Evolutionary conservation across 2,329 filamentous ascomycete species (phyloP), one percentile per base, ranked within the genome.

Genomic region (Fusarium sp.): DNA sequence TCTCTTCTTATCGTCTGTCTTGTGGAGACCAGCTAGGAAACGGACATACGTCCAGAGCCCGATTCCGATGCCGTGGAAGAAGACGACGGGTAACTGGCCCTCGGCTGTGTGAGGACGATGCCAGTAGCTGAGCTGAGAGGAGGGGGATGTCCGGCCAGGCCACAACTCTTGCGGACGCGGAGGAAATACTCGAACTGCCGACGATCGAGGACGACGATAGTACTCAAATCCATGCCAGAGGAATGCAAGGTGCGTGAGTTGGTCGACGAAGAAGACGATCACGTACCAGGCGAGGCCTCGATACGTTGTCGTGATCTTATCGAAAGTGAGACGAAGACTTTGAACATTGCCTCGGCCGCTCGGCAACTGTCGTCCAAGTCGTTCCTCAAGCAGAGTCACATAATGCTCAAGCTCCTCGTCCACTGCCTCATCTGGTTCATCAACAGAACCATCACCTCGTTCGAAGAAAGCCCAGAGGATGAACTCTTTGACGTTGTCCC

Each of bases 11-110:
- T 75, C 71, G 2, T 72, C 76, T n/a, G 78, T 75, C 5, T 76
- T 68, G 70, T 86, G 84, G 42, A 93, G 80, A 5, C 62, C 58
- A 87, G 85, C 78, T 2, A 94, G 81, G 75, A 92, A 92, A 17
- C 82, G 79, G 14, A 86, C 82, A 74, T 93, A 92, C 0, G 91
- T 87, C 77, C 88, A 88, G 3, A 94, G 85, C 0, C 92, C 92
- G 66, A 94, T 85, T 46, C 92, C 91, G 57, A 93, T 92, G 17
- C 92, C 92, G 74, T 94, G 92, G 56, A 93, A 85, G 80, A 93
- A 93, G 5, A 94, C 80, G 9, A 94, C 81, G 0, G 92, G 92
- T 0, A 88, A 81, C 60, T 85, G 85, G 9, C 70, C 68, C 6
- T 66, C 27, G 12, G 72, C 71, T 2, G 89, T 89, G 77, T 93